Base-by-base conservation (phyloP, 306 rosid genomes). In the Benincasa hispida region DNA sequence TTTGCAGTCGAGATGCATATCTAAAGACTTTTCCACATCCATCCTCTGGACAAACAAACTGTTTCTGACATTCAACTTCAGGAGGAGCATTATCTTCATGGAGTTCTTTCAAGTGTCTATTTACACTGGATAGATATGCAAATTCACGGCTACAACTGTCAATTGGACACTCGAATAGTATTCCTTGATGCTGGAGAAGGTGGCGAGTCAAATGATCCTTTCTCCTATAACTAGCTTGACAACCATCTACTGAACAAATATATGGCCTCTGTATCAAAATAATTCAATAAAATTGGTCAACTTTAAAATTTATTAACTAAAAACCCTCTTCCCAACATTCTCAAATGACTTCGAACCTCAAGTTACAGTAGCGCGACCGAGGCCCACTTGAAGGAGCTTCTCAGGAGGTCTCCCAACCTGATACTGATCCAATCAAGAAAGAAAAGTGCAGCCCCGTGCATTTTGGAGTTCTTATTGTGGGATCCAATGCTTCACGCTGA, bases 371-470 rank as follows among this genome's bases (percentile, higher is more conserved):
- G 48, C 57, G 96, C 89, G 96, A 88, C 55, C 50, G 93, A 88
- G 98, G 93, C 88, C 82, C 48, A 41, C 96, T 82, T 89, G 96
- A 89, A 53, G 96, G 93, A 88, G 93, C 97, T 93, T 91, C 98
- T 70, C 97, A 91, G 97, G 97, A 81, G 92, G 96, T 91, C 96
- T 54, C 98, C 98, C 96, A 61, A 77, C 98, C 97, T 88, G 97
- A 51, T 93, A 91, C 97, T 91, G 73, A 80, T 91, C 91, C 97
- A 85, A 72, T 81, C 98, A 88, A 90, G 96, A 79, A 67, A 45
- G 70, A 73, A 78, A 47, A 21, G 77, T 34, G n/a, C 42, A 84
- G 89, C 96, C 91, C 84, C 93, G 18, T 7, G 96, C 94, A 93
- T 91, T 85, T 93, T 91, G 98, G 97, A 93, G 94, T 88, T 87